Evolutionary conservation across 331 rosid species (phyloP).

Genomic region (Pyrus hybrid): DNA sequence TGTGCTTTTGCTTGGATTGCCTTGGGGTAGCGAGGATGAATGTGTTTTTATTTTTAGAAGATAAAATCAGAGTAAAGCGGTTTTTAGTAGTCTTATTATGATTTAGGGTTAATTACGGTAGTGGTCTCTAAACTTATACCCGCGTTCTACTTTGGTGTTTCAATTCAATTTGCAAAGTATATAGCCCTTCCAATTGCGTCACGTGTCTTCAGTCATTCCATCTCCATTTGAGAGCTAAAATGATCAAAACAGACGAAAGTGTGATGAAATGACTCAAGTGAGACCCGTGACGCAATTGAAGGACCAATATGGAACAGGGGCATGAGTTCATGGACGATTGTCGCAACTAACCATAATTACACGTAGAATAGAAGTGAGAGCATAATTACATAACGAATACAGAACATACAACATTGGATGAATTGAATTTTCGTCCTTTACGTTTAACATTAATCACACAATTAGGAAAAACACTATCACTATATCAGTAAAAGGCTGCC

Average conservation of each 20-base stretch:
- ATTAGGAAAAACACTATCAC: background rate
- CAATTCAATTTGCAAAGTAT: background rate
- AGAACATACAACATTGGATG: background rate
- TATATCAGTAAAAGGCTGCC: background rate
- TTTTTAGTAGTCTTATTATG: too few species aligned
- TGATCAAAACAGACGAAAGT: background rate
- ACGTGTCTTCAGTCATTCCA: too few species aligned
- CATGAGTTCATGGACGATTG: too few species aligned
- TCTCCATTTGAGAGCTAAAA: background rate
- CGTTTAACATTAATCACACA: background rate
- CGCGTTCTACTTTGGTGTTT: background rate
- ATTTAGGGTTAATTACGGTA: background rate
- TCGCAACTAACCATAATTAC: too few species aligned
- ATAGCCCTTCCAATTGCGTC: background rate
- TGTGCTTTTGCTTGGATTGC: background rate
- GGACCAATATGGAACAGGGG: too few species aligned
- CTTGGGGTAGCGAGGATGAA: background rate
- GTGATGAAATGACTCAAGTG: background rate
- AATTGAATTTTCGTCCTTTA: constrained; percentile 1
- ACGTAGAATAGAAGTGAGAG: too few species aligned
- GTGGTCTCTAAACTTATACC: background rate
- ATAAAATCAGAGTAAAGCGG: background rate
- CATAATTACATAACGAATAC: background rate
- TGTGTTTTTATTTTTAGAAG: too few species aligned
- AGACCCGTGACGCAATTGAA: background rate